Conservation (phyloP, 78 protist species). For the Bodo saltans region DNA sequence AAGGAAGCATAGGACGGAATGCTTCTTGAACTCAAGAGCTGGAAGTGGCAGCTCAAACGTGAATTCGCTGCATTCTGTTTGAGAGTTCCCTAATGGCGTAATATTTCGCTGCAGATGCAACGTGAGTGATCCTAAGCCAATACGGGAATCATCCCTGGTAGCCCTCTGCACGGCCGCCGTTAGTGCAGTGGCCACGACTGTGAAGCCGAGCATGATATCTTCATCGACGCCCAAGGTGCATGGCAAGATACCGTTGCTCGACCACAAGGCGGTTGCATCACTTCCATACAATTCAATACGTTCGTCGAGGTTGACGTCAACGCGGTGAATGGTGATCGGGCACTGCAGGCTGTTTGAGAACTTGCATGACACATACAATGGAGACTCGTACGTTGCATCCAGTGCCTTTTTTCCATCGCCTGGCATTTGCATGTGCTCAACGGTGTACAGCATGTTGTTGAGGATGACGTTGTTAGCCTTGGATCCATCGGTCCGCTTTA, state of each 20-base stretch:
- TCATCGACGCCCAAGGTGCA: background rate
- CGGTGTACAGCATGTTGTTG: background rate
- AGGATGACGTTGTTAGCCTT: background rate
- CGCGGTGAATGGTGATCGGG: background rate
- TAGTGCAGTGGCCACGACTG: no score
- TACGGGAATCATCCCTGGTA: no score
- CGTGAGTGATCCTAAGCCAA: no score
- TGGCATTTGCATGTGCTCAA: background rate
- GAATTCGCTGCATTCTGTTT: no score
- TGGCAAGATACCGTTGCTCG: background rate
- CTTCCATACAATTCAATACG: background rate
- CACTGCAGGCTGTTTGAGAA: background rate
- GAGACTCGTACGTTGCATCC: no score
- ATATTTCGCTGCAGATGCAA: no score
- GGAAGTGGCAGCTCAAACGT: no score
- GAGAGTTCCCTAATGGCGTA: no score
- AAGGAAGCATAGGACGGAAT: no score
- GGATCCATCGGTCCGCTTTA: background rate
- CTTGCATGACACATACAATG: background rate
- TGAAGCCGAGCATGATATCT: background rate
- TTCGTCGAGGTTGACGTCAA: background rate
- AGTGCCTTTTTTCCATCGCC: no score
- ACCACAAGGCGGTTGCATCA: background rate
- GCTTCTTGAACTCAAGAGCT: no score
- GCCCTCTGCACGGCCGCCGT: no score